Evolutionary conservation across 1,139 yeast genomes (phyloP), one percentile per base, ranked within the genome.

Genomic region (Schwanniomyces etchellsii): DNA sequence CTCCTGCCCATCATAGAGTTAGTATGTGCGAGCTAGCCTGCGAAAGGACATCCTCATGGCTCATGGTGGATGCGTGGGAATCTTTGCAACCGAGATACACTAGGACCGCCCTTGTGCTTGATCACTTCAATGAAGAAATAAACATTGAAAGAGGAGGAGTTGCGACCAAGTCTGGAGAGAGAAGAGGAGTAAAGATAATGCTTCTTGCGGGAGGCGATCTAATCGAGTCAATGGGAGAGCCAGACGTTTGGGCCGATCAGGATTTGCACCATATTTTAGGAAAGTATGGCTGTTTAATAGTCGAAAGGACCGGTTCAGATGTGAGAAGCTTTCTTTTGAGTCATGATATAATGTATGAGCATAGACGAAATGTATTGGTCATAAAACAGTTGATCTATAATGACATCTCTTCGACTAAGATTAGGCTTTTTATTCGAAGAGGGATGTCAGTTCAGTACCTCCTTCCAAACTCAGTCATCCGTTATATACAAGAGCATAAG

Each of bases 31-130:
- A 93, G 55, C 67, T 91, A 52, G 98, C 97, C 0, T 89, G 98
- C 57, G 98, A 91, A 52, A 73, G 98, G 48, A 91, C 99, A 0
- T 80, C 93, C 3, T 79, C 93, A 16, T 91, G 99, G 97, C 69
- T 93, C 29, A 93, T 91, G 97, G 98, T 91, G 15, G 99, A 91
- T 56, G 96, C 97, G 1, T 91, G 99, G 99, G 99, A 91, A 57
- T 82, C 95, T 5, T 65, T 91, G 37, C 98, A 93, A 55, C 85
- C 88, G 1, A 73, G 77, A 30, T 93, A 93, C 55, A 88, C 95
- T 16, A 71, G 98, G 43, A 91, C 99, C 0, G 97, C 98, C 2
- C 72, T 86, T 32, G 99, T 91, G 4, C 70, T 91, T 52, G 98
- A 91, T 56, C 99, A 91, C 57, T 91, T 91, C 59, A 91, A 91